A percentile compares a stretch with the other conserved stretches of the same genome.
Evolutionary conservation across 2,329 filamentous ascomycete genomes (phyloP).

Genomic region (Triangularia verruculosa): DNA sequence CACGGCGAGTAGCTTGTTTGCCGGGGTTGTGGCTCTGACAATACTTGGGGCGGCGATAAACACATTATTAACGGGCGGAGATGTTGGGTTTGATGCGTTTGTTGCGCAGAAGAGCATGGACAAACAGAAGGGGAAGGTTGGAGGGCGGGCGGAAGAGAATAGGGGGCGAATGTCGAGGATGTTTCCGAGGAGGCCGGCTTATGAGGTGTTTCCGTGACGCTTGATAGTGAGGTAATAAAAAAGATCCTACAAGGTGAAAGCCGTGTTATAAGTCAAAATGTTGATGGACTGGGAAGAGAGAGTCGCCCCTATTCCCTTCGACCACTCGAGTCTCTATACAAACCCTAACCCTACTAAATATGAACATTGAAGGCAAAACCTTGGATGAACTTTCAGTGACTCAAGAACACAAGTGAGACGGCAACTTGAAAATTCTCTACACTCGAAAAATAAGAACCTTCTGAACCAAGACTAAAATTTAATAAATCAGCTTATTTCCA

Average conservation of each 20-base stretch:
- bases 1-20: slow-evolving; percentile 23
- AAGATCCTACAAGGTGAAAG: neutral
- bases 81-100: slow-evolving; percentile 17
- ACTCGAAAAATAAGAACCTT: neutral
- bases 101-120: slow-evolving; percentile 8
- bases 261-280: neutral
- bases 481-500: neutral
- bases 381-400: neutral
- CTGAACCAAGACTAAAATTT: neutral
- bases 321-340: too few relatives aligned
- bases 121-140: neutral
- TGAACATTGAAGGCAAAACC: neutral
- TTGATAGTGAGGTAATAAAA: neutral
- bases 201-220: slow-evolving; percentile 23
- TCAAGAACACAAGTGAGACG: neutral
- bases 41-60: slow-evolving; percentile 23
- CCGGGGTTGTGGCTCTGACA: slow-evolving; percentile 19
- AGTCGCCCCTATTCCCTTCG: neutral
- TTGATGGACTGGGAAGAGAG: neutral
- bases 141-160: slow-evolving; percentile 1
- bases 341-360: slow-evolving; percentile 2
- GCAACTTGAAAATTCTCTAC: neutral
- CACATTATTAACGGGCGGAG: slow-evolving; percentile 21
- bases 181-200: slow-evolving; percentile 19
- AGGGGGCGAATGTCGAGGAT: slow-evolving; percentile 7